Conservation (phyloP, 176 grass and related monocot genomes). For the Avena insularis region DNA sequence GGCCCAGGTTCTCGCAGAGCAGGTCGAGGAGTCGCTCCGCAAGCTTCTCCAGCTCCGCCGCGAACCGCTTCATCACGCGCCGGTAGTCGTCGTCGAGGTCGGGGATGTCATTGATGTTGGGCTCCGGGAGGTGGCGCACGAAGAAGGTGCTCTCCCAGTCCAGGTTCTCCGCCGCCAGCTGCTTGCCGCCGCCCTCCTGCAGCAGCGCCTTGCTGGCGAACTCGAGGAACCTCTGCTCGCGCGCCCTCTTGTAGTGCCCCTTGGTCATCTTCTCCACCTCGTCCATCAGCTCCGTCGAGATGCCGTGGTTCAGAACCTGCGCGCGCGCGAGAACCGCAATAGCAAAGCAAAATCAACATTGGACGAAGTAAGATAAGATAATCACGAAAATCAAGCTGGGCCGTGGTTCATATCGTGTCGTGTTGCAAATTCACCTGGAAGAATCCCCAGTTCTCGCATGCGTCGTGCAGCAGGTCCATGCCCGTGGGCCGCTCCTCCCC, state of each 20-base stretch:
- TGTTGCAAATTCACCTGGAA: conserved; percentile 61
- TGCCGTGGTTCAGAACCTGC: conserved; percentile 83
- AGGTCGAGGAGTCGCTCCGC: conserved; percentile 71
- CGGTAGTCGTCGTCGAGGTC: conserved; percentile 70
- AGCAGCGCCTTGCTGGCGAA: conserved; percentile 73
- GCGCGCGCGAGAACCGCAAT: neutral
- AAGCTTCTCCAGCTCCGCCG: conserved; percentile 64
- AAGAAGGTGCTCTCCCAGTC: conserved; percentile 89
- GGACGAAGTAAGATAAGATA: too few relatives aligned
- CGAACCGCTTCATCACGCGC: conserved; percentile 69
- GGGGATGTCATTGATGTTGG: conserved; percentile 54
- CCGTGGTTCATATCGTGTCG: too few relatives aligned
- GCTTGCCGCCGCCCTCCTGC: conserved; percentile 15
- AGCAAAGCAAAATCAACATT: neutral
- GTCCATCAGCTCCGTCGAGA: conserved; percentile 80
- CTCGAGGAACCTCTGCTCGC: conserved; percentile 77
- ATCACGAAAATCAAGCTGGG: too few relatives aligned
- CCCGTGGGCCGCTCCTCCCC: conserved; percentile 53
- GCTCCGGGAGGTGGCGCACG: conserved; percentile 78
- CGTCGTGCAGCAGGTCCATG: conserved; percentile 71
- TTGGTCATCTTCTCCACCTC: conserved; percentile 88
- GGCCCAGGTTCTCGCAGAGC: conserved; percentile 75
- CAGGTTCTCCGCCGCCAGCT: conserved; percentile 46
- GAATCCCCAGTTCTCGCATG: conserved; percentile 98
- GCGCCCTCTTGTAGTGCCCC: conserved; percentile 70